Base-by-base conservation (phyloP, 805 yeast species). In the Kazachstania africana region DNA sequence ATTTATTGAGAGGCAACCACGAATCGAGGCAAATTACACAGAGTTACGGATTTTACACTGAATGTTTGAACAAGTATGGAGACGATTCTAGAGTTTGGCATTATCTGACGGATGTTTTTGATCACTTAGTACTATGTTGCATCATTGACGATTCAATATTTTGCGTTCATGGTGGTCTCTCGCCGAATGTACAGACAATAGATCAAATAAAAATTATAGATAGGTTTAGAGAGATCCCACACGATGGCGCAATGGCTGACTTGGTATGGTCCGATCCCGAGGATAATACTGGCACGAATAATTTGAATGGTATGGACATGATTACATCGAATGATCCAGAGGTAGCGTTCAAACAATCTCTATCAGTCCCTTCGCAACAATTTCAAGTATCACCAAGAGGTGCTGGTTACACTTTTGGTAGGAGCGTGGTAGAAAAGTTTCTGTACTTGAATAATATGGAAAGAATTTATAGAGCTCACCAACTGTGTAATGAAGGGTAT, bases 231-330 rank as follows among this genome's bases (percentile, higher is more conserved):
- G 99, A 91, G 53, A 84, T 93, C 9, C 99, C 99, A 0, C 98
- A 93, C 45, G 98, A 91, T 53, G 99, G 99, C 0, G 94, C 96
- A 12, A 91, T 91, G 96, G 98, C 98, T 1, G 99, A 91, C 55
- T 62, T 91, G 31, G 97, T 91, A 13, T 91, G 99, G 99, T 78
- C 91, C 15, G 99, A 91, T 50, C 99, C 99, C 0, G 97, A 93
- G 55, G 79, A 81, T 34, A 65, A 63, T 32, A 57, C 56, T 3
- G 82, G 80, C 34, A 64, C 63, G 29, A 56, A 56, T 1, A 34
- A 36, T 9, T n/a, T n/a, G n/a, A 31, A 23, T 4, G 36, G 26
- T 16, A 33, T 36, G 9, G 40, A 32, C 12, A 41, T 36, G 12
- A 39, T 63, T 64, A 34, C 45, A 62, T 22, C 36, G 4, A 44